These are phyloP conservation scores for Solanum boliviense DNA, from an alignment of 257 asterid genomes.

Conservation along the genomic window DNA sequence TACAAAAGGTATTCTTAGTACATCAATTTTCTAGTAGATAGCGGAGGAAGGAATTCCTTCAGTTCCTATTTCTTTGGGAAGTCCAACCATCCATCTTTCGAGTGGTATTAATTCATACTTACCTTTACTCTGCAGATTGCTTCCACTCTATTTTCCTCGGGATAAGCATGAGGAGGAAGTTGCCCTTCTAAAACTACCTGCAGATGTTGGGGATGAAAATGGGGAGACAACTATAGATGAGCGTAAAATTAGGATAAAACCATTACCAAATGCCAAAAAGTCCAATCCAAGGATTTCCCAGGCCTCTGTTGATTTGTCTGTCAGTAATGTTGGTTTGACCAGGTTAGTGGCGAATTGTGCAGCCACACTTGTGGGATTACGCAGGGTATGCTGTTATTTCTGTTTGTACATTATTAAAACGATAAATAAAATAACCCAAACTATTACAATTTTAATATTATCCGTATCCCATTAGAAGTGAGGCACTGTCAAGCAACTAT, in stretches of 20 bases:
- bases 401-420: not conserved
- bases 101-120: not conserved
- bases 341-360: conserved; percentile 30
- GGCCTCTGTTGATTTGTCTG: conserved; percentile 41
- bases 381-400: not conserved
- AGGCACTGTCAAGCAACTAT: not conserved
- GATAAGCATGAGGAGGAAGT: conserved; percentile 80
- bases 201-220: conserved; percentile 98
- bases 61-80: not conserved
- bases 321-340: conserved; percentile 45
- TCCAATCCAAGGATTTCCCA: conserved; percentile 25
- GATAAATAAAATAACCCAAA: not conserved
- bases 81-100: not conserved
- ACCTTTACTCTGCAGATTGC: conserved; percentile 39
- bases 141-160: conserved; percentile 95
- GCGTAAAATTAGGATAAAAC: conserved; percentile 86
- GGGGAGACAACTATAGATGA: conserved; percentile 91
- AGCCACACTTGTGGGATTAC: not conserved
- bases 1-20: conserved; percentile 58
- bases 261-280: conserved; percentile 74
- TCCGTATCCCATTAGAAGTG: not conserved
- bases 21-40: not conserved
- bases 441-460: not conserved
- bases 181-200: conserved; percentile 78
- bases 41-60: not conserved